A percentile compares a stretch with the other conserved stretches of the same genome.
Conservation (phyloP, 129 eudicot genomes). For the Smallanthus sonchifolius region DNA sequence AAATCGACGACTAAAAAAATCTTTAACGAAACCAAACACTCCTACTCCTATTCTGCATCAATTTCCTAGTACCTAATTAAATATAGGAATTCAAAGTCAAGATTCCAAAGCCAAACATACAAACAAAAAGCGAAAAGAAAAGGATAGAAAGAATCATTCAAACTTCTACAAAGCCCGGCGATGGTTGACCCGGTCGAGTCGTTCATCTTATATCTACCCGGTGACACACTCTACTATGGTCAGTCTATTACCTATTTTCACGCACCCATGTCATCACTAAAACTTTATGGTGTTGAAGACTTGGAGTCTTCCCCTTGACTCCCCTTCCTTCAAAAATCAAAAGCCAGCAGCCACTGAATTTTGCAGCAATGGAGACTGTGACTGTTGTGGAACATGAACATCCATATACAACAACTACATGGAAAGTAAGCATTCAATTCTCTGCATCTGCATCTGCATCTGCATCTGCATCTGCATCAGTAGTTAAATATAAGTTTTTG, state of each 20-base stretch:
- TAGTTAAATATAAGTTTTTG: no score
- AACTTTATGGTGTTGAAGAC: neutral
- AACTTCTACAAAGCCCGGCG: neutral
- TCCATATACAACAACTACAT: neutral
- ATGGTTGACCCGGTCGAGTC: neutral
- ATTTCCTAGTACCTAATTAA: no score
- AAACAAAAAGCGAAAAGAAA: neutral
- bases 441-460: no score
- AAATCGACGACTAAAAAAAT: no score
- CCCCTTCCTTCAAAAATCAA: neutral
- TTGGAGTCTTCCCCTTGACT: neutral
- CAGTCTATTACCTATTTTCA: neutral
- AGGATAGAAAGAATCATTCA: neutral
- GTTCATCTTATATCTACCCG: neutral
- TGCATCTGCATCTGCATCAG: no score
- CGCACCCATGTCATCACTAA: neutral
- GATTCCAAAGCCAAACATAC: neutral
- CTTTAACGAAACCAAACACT: no score
- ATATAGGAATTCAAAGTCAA: no score
- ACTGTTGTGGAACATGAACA: neutral
- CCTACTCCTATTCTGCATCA: no score
- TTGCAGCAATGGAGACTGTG: neutral
- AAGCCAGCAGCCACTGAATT: neutral
- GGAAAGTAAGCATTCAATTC: slow-evolving; percentile 13
- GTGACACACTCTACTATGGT: no score